Conservation (phyloP, 345 rosid genomes). For the Eucalyptus tenuipes region DNA sequence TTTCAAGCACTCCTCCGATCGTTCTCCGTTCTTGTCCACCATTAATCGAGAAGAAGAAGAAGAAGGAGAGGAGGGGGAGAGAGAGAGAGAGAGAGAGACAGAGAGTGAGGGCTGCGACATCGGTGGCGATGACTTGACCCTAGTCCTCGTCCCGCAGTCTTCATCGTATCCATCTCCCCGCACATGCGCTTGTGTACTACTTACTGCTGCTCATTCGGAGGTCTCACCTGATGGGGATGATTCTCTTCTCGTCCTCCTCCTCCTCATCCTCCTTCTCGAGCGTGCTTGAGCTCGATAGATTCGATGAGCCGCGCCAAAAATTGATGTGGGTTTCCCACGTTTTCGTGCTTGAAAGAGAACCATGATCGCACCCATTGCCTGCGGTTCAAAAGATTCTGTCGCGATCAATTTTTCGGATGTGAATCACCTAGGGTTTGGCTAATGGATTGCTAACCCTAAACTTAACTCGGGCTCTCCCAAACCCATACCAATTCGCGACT, state of each 20-base stretch:
- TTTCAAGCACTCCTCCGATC: too few species aligned
- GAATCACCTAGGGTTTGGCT: too few species aligned
- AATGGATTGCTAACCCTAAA: too few species aligned
- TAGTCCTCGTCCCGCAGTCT: neutral
- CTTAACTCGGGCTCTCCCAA: too few species aligned
- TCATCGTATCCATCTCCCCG: neutral
- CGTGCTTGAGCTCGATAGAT: neutral
- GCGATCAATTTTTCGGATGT: too few species aligned
- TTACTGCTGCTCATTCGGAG: neutral
- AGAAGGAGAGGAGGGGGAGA: too few species aligned
- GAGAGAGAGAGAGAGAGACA: neutral
- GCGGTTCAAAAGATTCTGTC: neutral
- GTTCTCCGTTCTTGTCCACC: too few species aligned
- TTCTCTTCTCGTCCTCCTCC: too few species aligned
- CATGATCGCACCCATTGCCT: neutral
- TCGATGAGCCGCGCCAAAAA: neutral
- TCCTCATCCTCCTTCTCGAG: neutral
- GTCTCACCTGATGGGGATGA: neutral
- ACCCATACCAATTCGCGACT: too few species aligned
- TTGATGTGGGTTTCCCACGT: neutral
- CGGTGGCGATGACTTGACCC: neutral
- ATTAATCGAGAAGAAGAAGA: too few species aligned
- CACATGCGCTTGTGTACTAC: neutral
- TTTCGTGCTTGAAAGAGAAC: neutral
- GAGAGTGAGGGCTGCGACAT: neutral